phyloP scores from a whole-genome alignment of 192 early-diverging fungal genomes.

The Backusella psychrophila region DNA sequence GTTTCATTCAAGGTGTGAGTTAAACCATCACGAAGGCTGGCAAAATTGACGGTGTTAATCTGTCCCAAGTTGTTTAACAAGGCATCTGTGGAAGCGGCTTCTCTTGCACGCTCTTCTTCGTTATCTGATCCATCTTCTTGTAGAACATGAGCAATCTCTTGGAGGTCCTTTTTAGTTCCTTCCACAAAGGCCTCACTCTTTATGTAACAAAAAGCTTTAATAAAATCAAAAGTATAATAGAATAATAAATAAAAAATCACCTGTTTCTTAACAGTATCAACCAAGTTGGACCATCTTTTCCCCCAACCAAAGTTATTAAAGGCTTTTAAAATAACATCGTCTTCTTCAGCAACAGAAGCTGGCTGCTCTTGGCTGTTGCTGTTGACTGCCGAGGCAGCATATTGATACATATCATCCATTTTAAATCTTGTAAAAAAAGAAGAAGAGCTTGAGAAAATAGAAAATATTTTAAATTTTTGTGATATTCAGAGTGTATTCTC shows the following conservation, averaged over 20 bases:
- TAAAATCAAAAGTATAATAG: background rate
- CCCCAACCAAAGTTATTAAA: constrained; percentile 31
- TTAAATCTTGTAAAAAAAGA: background rate
- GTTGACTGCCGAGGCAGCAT: constrained; percentile 26
- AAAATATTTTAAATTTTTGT: background rate
- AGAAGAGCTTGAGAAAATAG: background rate
- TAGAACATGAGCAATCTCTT: constrained; percentile 46
- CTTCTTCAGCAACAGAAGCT: constrained; percentile 9
- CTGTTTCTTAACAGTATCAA: constrained; percentile 36
- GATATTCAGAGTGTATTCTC: background rate
- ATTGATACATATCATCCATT: constrained; percentile 36
- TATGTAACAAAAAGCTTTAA: background rate
- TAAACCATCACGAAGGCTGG: background rate
- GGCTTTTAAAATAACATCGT: constrained; percentile 28
- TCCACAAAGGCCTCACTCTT: constrained; percentile 44
- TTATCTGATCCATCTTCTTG: constrained; percentile 33
- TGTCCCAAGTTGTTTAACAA: background rate
- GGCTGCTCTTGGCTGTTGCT: constrained; percentile 4
- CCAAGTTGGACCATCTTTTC: constrained; percentile 12
- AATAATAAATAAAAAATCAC: constrained; percentile 8
- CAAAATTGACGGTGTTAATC: constrained; percentile 5
- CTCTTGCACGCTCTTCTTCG: constrained; percentile 7
- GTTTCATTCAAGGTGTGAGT: constrained; percentile 3
- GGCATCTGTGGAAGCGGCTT: background rate
- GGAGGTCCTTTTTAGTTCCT: constrained; percentile 49